Percentiles rank a stretch among this genome's conserved stretches.
Conservation (phyloP, 2,329 filamentous ascomycete genomes). For the Trichophyton schoenleinii region DNA sequence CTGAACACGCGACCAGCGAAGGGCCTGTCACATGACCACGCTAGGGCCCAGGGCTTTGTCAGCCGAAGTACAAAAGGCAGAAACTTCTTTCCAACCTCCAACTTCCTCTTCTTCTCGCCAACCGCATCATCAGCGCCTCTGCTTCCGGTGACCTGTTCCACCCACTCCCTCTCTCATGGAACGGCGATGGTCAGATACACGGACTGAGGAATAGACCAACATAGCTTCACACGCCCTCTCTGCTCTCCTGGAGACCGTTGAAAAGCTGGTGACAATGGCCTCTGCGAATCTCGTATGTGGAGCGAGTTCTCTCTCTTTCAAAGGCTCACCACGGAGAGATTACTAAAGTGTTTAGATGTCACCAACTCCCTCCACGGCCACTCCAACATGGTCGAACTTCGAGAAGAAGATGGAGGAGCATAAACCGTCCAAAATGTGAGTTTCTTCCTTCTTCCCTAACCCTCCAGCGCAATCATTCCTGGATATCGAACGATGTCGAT, state of each 20-base stretch:
- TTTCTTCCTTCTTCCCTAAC: conserved; percentile 16
- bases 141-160: neutral
- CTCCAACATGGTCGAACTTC: conserved; percentile 60
- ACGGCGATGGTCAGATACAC: neutral
- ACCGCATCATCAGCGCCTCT: neutral
- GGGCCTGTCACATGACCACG: conserved; percentile 1
- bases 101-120: neutral
- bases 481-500: conserved; percentile 13
- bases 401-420: conserved; percentile 70
- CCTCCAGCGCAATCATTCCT: neutral
- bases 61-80: conserved; percentile 5
- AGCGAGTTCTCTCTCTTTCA: conserved; percentile 21
- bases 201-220: neutral
- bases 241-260: neutral
- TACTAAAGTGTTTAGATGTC: conserved; percentile 43
- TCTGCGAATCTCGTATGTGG: conserved; percentile 32
- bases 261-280: conserved; percentile 23
- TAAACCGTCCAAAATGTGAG: conserved; percentile 82
- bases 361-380: conserved; percentile 57
- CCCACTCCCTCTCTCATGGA: neutral
- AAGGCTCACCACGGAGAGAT: conserved; percentile 6
- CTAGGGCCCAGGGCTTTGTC: conserved; percentile 3
- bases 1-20: neutral
- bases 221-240: neutral
- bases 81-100: conserved; percentile 1